A percentile compares a stretch with the other conserved stretches of the same genome.
Conservation (phyloP, 306 rosid genomes). For the Notholithocarpus densiflorus region DNA sequence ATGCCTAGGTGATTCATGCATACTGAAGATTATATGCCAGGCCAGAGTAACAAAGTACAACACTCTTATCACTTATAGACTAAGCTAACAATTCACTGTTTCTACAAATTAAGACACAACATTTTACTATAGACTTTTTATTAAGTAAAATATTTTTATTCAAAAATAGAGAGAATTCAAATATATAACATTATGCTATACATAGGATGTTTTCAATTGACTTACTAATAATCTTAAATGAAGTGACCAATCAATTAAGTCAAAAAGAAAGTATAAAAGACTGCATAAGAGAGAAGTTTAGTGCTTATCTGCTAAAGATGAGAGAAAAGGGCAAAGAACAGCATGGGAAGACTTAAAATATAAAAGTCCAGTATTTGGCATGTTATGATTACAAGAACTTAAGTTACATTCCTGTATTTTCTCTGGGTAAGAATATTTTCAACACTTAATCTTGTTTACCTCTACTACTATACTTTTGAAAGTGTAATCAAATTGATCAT, state of each 20-base stretch:
- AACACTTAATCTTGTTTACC: background rate
- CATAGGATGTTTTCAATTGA: background rate
- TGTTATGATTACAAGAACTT: background rate
- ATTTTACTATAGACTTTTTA: background rate
- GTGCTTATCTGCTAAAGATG: background rate
- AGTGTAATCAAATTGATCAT: no score
- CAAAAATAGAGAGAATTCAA: no score
- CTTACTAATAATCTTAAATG: background rate
- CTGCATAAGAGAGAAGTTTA: background rate
- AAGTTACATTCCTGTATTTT: background rate
- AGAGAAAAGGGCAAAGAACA: background rate
- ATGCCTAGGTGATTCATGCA: background rate
- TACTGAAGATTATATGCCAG: background rate
- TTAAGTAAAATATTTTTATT: no score
- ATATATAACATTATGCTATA: no score
- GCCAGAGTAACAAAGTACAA: background rate
- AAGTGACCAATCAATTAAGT: background rate
- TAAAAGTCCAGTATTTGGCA: background rate
- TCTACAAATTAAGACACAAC: background rate
- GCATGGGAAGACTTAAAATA: background rate
- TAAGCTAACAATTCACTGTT: background rate
- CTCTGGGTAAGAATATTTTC: background rate
- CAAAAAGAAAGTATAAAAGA: background rate
- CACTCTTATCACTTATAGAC: background rate
- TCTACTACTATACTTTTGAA: no score